Evolutionary conservation across 352 stramenopile species (phyloP).

Genomic region (Globisporangium sylvaticum): DNA sequence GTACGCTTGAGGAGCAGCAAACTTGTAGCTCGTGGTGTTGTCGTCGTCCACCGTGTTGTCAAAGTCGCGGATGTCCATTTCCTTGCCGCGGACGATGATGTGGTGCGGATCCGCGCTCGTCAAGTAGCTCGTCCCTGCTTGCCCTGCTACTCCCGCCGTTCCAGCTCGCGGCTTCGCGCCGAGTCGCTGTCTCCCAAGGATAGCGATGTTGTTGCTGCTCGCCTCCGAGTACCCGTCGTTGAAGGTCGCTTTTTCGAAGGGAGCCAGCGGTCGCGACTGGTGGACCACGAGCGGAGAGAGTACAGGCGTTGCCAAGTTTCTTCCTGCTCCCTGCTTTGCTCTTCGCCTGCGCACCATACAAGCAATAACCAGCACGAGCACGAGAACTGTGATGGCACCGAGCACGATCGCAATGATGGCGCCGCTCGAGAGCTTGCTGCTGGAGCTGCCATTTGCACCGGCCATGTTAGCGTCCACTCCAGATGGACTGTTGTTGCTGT

Average conservation of each 20-base stretch:
- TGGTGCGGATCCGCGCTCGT: constrained; percentile 1
- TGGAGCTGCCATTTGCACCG: not conserved
- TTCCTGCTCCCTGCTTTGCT: not conserved
- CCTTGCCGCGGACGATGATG: not conserved
- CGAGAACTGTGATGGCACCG: not conserved
- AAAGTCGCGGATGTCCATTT: constrained; percentile 33
- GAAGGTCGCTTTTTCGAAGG: constrained; percentile 15
- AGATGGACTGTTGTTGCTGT: not conserved
- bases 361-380: constrained; percentile 6
- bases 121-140: constrained; percentile 5
- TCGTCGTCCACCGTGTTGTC: constrained; percentile 16
- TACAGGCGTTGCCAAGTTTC: not conserved
- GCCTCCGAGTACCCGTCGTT: constrained; percentile 12
- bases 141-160: not conserved
- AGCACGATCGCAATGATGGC: constrained; percentile 9
- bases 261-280: not conserved
- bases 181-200: constrained; percentile 4
- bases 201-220: not conserved
- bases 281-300: not conserved
- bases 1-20: not conserved
- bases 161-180: constrained; percentile 3
- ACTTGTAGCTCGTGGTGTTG: constrained; percentile 19
- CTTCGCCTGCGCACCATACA: not conserved
- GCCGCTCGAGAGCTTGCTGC: constrained; percentile 1
- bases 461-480: not conserved